Conservation (phyloP, 2,329 filamentous ascomycete genomes). For the Pseudogymnoascus sp. region DNA sequence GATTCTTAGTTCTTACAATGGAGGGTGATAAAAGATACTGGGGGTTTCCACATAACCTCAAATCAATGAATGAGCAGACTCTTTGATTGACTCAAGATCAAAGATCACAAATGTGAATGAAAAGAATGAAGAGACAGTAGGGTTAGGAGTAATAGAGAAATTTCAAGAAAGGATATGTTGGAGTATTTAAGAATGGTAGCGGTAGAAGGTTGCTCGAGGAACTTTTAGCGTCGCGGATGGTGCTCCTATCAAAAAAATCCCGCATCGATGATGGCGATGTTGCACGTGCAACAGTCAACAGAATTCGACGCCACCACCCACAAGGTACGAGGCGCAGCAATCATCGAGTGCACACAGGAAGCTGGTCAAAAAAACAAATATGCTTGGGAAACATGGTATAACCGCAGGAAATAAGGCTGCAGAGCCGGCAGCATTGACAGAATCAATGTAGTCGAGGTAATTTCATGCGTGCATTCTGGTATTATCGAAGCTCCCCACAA, state of each 20-base stretch:
- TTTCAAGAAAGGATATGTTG: background rate
- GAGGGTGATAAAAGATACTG: background rate
- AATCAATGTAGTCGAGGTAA: background rate
- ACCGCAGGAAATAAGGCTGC: background rate
- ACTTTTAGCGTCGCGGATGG: background rate
- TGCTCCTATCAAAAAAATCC: background rate
- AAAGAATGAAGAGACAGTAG: background rate
- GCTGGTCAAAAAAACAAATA: background rate
- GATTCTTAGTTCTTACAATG: background rate
- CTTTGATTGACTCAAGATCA: background rate
- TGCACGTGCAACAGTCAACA: background rate
- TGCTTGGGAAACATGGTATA: background rate
- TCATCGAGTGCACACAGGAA: background rate
- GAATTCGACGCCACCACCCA: background rate
- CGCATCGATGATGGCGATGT: background rate
- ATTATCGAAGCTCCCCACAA: background rate
- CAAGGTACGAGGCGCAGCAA: background rate
- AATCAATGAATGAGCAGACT: background rate
- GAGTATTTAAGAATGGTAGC: too few relatives aligned
- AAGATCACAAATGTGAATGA: background rate
- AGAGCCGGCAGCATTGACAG: background rate
- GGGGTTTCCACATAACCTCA: background rate
- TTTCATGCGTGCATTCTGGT: background rate
- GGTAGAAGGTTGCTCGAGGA: background rate
- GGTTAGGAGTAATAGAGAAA: background rate